These are phyloP conservation scores for Paecilomyces sp. DNA, from an alignment of 2,329 filamentous ascomycete genomes.

Conservation along the genomic window DNA sequence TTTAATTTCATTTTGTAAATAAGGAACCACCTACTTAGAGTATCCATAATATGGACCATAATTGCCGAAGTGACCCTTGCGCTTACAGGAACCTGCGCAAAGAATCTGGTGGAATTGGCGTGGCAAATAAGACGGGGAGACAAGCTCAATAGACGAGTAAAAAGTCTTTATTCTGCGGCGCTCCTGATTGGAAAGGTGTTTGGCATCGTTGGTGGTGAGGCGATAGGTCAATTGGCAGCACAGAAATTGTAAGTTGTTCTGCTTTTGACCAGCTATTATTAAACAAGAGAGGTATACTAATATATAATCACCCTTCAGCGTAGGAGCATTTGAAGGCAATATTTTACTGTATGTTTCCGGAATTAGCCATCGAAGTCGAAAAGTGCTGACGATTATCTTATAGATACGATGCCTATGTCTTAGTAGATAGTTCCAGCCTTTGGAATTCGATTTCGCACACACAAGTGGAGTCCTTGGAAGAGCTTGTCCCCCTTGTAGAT, in stretches of 20 bases:
- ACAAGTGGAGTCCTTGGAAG: conserved; percentile 2
- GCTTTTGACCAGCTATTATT: too few species aligned
- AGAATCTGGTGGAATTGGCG: conserved; percentile 4
- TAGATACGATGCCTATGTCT: conserved; percentile 6
- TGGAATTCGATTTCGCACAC: conserved; percentile 5
- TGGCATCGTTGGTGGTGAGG: conserved; percentile 5
- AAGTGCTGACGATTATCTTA: too few species aligned
- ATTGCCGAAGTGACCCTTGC: conserved; percentile 6
- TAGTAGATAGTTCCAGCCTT: not conserved
- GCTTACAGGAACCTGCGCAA: conserved; percentile 4
- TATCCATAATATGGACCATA: conserved; percentile 1
- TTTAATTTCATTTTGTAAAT: too few species aligned
- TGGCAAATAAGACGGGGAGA: conserved; percentile 3
- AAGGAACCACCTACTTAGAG: not conserved
- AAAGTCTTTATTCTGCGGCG: conserved; percentile 3
- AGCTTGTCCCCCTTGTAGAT: conserved; percentile 4
- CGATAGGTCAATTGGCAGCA: conserved; percentile 4
- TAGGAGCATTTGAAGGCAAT: conserved; percentile 1
- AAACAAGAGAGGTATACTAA: not conserved
- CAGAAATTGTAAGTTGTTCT: conserved; percentile 5
- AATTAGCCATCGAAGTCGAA: not conserved
- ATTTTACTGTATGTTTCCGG: not conserved
- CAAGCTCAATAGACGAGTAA: conserved; percentile 3
- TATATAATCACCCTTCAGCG: not conserved
- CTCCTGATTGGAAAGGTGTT: conserved; percentile 6